Percentiles rank a stretch among this genome's conserved stretches.
Evolutionary conservation across 257 asterid species (phyloP).

Genomic region (Fraxinus cuspidata): DNA sequence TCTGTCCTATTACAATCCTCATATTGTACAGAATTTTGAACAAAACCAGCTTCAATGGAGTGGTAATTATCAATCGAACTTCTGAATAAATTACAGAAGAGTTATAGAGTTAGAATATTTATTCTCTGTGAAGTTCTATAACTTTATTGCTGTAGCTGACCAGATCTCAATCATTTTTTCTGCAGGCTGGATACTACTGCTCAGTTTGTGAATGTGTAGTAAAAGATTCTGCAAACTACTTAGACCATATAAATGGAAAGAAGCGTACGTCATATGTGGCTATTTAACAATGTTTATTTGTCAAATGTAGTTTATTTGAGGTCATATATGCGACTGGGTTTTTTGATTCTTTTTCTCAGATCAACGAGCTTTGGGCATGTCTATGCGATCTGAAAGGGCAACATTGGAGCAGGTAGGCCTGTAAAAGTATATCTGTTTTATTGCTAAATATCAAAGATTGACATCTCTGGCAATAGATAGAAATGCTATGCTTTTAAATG

Average conservation of each 20-base stretch:
- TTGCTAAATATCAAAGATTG: neutral
- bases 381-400: conserved; percentile 96
- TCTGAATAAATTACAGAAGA: conserved; percentile 9
- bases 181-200: conserved; percentile 98
- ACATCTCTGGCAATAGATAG: neutral
- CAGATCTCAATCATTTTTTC: conserved; percentile 25
- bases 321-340: conserved; percentile 4
- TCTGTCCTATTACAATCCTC: neutral
- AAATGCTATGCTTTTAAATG: neutral
- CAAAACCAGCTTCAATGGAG: conserved; percentile 9
- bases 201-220: conserved; percentile 98
- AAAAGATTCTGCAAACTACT: conserved; percentile 97
- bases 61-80: conserved; percentile 15
- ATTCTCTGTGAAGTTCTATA: neutral
- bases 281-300: conserved; percentile 2
- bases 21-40: conserved; percentile 5
- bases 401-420: conserved; percentile 84
- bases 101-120: conserved; percentile 9
- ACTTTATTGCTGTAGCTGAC: conserved; percentile 6
- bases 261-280: conserved; percentile 67
- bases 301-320: conserved; percentile 3
- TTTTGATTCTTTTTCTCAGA: conserved; percentile 42
- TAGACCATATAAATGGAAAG: conserved; percentile 98
- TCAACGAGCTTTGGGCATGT: conserved; percentile 99
- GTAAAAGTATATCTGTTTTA: conserved; percentile 4